phyloP scores from a whole-genome alignment of 2,329 filamentous ascomycete genomes.

The Knoxdaviesia capensis region DNA sequence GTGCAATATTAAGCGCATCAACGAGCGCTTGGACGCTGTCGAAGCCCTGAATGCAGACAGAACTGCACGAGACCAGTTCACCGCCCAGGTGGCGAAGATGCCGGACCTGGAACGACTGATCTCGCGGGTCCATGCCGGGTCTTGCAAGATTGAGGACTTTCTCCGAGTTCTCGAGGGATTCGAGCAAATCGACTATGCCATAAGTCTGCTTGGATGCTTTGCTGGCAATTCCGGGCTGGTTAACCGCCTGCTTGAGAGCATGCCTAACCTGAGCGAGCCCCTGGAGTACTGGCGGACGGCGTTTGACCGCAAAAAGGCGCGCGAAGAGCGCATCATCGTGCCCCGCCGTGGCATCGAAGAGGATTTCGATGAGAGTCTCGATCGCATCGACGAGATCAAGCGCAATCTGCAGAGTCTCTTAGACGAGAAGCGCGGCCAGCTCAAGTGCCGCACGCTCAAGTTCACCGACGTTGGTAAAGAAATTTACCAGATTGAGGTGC shows the following conservation, averaged over 20 bases:
- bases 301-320: constrained; percentile 67
- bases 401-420: constrained; percentile 51
- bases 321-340: constrained; percentile 61
- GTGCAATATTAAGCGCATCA: constrained; percentile 71
- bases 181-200: constrained; percentile 92
- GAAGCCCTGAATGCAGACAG: constrained; percentile 77
- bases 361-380: constrained; percentile 74
- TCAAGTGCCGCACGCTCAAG: constrained; percentile 54
- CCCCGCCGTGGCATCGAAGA: constrained; percentile 76
- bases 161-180: constrained; percentile 87
- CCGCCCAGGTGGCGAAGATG: constrained; percentile 71
- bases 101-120: constrained; percentile 88
- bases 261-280: constrained; percentile 63
- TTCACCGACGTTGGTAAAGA: constrained; percentile 87
- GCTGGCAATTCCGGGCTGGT: constrained; percentile 67
- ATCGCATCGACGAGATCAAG: constrained; percentile 57
- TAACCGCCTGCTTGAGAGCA: constrained; percentile 59
- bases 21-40: constrained; percentile 82
- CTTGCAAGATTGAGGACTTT: constrained; percentile 84
- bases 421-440: constrained; percentile 46
- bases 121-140: constrained; percentile 79
- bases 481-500: constrained; percentile 86
- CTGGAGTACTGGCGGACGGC: constrained; percentile 78
- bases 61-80: constrained; percentile 68
- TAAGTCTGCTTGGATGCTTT: constrained; percentile 55